phyloP scores from a whole-genome alignment of 345 rosid species.

The Abelmoschus esculentus region DNA sequence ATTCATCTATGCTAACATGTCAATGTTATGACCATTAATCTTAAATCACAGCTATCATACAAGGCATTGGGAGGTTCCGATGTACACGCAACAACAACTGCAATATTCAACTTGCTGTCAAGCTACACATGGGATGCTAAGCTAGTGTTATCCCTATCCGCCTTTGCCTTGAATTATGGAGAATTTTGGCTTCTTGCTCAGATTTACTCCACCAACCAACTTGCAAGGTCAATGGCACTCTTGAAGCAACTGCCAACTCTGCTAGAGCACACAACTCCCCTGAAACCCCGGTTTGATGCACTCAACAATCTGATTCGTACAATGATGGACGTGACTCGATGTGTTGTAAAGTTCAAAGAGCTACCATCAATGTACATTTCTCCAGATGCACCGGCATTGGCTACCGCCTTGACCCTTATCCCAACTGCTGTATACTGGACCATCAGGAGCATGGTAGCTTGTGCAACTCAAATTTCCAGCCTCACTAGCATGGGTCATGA shows the following conservation, averaged over 20 bases:
- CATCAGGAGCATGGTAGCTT: conserved; percentile 54
- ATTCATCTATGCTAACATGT: neutral
- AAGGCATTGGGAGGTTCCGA: conserved; percentile 52
- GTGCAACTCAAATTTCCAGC: conserved; percentile 53
- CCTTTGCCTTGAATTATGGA: conserved; percentile 64
- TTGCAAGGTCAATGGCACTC: conserved; percentile 64
- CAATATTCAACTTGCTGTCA: conserved; percentile 45
- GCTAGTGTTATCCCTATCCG: conserved; percentile 56
- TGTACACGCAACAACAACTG: conserved; percentile 48
- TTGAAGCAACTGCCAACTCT: conserved; percentile 47
- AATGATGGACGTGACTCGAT: conserved; percentile 47
- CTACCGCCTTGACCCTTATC: conserved; percentile 36
- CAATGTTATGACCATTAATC: neutral
- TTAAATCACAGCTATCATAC: conserved; percentile 43
- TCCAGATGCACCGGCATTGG: conserved; percentile 34
- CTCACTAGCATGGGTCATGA: conserved; percentile 58
- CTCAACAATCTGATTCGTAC: conserved; percentile 49
- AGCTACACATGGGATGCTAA: conserved; percentile 70
- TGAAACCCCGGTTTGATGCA: conserved; percentile 43
- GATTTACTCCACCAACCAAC: conserved; percentile 51
- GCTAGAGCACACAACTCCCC: conserved; percentile 36
- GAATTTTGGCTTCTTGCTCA: conserved; percentile 76
- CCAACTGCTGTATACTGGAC: conserved; percentile 71
- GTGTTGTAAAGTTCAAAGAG: conserved; percentile 53
- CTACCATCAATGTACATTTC: conserved; percentile 48